phyloP scores from a whole-genome alignment of 78 protist genomes.

The Paulinella micropora region DNA sequence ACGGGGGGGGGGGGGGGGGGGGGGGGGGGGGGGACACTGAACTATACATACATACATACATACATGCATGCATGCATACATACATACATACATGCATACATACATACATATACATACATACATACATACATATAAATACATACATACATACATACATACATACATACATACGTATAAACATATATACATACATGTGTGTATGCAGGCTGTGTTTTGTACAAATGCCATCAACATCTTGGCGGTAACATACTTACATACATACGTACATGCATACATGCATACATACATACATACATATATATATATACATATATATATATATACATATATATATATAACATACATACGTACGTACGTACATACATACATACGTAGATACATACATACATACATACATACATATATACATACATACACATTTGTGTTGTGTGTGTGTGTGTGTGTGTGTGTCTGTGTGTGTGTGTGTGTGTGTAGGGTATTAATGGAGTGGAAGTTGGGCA shows the following conservation, averaged over 20 bases:
- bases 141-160: not conserved
- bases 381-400: not conserved
- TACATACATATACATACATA: not conserved
- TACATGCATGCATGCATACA: not conserved
- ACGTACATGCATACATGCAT: not conserved
- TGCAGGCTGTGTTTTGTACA: slow-evolving; percentile 72
- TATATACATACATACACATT: not conserved
- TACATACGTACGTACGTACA: not conserved
- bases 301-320: not conserved
- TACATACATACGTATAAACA: slow-evolving; percentile 33
- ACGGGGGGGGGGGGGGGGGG: too few species aligned
- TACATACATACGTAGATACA: not conserved
- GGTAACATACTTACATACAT: slow-evolving; percentile 28
- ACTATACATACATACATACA: not conserved
- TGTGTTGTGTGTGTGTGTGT: not conserved
- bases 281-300: not conserved
- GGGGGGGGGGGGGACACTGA: too few species aligned
- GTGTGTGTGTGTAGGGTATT: too few species aligned
- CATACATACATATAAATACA: not conserved
- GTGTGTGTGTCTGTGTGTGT: too few species aligned
- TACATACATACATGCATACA: not conserved
- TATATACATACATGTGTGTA: not conserved
- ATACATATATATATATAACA: not conserved
- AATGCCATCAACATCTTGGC: slow-evolving; percentile 92
- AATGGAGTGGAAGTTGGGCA: too few species aligned